A percentile compares a stretch with the other conserved stretches of the same genome.
Conservation (phyloP, 345 rosid genomes). For the Odontarrhena argentea region DNA sequence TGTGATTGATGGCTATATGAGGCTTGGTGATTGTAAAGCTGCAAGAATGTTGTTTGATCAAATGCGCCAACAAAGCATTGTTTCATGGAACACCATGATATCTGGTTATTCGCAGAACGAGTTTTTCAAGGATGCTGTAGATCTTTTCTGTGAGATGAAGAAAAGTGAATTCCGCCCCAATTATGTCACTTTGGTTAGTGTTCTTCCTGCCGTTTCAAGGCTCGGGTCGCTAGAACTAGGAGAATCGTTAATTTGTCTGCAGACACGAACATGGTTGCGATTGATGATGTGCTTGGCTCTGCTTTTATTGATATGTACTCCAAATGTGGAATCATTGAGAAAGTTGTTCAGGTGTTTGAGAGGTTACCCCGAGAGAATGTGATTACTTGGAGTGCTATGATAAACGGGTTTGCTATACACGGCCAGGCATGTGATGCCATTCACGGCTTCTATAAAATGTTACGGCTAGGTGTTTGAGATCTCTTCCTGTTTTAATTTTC, state of each 20-base stretch:
- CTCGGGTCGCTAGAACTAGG: conserved; percentile 63
- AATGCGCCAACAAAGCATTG: conserved; percentile 60
- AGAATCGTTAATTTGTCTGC: conserved; percentile 70
- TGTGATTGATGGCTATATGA: conserved; percentile 62
- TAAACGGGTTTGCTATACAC: conserved; percentile 69
- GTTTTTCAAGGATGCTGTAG: conserved; percentile 56
- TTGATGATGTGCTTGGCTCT: conserved; percentile 66
- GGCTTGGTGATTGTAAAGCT: conserved; percentile 53
- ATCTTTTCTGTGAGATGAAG: conserved; percentile 61
- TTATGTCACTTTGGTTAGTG: conserved; percentile 70
- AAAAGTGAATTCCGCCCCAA: conserved; percentile 46
- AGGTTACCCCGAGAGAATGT: conserved; percentile 49
- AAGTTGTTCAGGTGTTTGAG: conserved; percentile 61
- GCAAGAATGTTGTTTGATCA: conserved; percentile 51
- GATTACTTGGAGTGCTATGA: conserved; percentile 67
- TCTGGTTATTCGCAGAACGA: conserved; percentile 72
- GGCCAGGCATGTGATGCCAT: conserved; percentile 62
- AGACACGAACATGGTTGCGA: conserved; percentile 46
- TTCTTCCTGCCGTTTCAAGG: conserved; percentile 62
- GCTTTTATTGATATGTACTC: conserved; percentile 80
- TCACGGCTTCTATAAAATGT: conserved; percentile 53
- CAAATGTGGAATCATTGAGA: conserved; percentile 69
- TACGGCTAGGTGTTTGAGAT: too few species aligned
- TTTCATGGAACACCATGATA: conserved; percentile 73
- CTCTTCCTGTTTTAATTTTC: too few species aligned